phyloP scores from a whole-genome alignment of 306 rosid genomes.

The Chamaecrista fasciculata region DNA sequence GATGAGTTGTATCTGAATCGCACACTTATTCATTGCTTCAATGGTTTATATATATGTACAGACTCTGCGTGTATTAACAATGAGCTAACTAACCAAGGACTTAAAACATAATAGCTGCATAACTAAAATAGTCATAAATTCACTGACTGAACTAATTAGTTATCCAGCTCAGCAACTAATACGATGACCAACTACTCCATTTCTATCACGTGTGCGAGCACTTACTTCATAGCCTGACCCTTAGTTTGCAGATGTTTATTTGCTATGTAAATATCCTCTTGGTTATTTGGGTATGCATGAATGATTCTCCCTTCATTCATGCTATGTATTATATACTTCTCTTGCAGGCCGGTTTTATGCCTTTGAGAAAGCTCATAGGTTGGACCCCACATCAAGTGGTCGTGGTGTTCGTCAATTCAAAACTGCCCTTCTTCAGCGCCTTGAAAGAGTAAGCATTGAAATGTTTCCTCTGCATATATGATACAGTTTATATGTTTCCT shows the following conservation, averaged over 20 bases:
- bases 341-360: constrained; percentile 93
- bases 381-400: constrained; percentile 97
- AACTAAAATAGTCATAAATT: too few species aligned
- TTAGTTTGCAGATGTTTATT: not conserved
- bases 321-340: not conserved
- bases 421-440: constrained; percentile 94
- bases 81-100: too few species aligned
- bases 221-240: not conserved
- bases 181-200: too few species aligned
- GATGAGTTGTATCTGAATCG: too few species aligned
- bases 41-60: too few species aligned
- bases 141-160: too few species aligned
- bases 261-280: not conserved
- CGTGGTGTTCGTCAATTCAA: constrained; percentile 98
- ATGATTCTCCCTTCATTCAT: constrained; percentile 1
- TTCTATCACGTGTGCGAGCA: too few species aligned
- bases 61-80: too few species aligned
- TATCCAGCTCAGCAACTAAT: too few species aligned
- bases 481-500: not conserved
- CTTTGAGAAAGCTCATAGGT: constrained; percentile 94
- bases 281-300: constrained; percentile 9
- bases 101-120: too few species aligned
- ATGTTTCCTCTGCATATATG: not conserved
- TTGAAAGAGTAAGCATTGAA: constrained; percentile 69
- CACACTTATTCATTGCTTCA: too few species aligned